A percentile compares a stretch with the other conserved stretches of the same genome.
Evolutionary conservation across 495 filamentous ascomycete genomes (phyloP).

Genomic region (Bryoglossum gracile): DNA sequence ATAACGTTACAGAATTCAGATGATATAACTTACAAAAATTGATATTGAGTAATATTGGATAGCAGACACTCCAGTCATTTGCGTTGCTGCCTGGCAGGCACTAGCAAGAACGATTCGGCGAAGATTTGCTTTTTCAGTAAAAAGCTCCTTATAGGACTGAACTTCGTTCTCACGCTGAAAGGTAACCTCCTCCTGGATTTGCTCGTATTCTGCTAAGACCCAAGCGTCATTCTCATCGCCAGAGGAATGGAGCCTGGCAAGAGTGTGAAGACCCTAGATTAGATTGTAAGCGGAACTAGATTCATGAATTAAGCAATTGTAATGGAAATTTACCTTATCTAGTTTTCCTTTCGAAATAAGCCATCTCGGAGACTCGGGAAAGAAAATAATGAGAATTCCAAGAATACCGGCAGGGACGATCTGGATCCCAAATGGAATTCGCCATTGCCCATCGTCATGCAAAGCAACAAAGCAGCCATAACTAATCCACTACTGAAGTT

Average conservation of each 20-base stretch:
- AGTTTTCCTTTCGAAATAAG: conserved; percentile 25
- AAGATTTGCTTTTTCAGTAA: conserved; percentile 28
- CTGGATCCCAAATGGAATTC: conserved; percentile 23
- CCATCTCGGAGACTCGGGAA: conserved; percentile 31
- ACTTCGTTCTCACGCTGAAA: background rate
- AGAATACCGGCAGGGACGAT: conserved; percentile 17
- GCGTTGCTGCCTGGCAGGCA: conserved; percentile 42
- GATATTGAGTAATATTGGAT: conserved; percentile 46
- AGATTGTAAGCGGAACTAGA: too few relatives aligned
- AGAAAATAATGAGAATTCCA: conserved; percentile 19
- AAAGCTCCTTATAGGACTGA: conserved; percentile 9
- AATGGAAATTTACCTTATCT: conserved; percentile 21
- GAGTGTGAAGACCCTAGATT: conserved; percentile 24
- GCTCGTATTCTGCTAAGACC: conserved; percentile 28
- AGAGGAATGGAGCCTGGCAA: conserved; percentile 28
- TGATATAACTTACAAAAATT: conserved; percentile 33
- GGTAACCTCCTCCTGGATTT: conserved; percentile 17
- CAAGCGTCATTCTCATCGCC: conserved; percentile 26
- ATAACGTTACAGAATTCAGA: too few relatives aligned
- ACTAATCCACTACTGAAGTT: conserved; percentile 23
- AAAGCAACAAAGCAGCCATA: conserved; percentile 26
- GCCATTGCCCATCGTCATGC: conserved; percentile 21
- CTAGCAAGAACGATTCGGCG: conserved; percentile 45
- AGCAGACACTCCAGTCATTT: conserved; percentile 43
- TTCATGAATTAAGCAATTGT: too few relatives aligned